These are phyloP conservation scores for Aspergillus fumigatus DNA, from an alignment of 2,329 filamentous ascomycete genomes.

Conservation along the genomic window DNA sequence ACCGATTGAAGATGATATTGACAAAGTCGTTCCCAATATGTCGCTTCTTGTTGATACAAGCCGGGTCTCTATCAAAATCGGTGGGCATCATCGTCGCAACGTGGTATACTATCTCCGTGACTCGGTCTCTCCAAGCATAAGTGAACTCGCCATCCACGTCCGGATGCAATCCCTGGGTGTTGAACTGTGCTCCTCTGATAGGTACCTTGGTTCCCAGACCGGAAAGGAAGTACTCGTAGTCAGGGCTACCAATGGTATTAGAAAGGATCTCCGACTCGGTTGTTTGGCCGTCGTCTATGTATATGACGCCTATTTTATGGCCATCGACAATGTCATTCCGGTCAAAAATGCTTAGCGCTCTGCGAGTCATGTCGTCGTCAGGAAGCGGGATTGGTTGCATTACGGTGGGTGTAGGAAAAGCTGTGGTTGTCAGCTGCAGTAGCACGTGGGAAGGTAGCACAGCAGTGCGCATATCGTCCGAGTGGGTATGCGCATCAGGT, in stretches of 20 bases:
- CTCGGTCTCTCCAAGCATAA: conserved; percentile 89
- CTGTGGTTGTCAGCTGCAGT: conserved; percentile 41
- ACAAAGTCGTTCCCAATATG: conserved; percentile 98
- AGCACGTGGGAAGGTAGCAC: conserved; percentile 45
- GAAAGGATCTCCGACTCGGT: conserved; percentile 78
- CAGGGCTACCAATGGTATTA: conserved; percentile 79
- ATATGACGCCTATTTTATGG: conserved; percentile 92
- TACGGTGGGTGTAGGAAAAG: conserved; percentile 43
- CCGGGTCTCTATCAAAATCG: conserved; percentile 68
- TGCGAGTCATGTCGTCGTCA: conserved; percentile 63
- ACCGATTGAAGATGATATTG: conserved; percentile 97
- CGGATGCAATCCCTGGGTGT: conserved; percentile 85
- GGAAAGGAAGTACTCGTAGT: conserved; percentile 81
- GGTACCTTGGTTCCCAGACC: conserved; percentile 76
- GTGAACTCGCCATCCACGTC: conserved; percentile 82
- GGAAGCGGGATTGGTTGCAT: conserved; percentile 73
- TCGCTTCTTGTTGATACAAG: conserved; percentile 79
- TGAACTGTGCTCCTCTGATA: conserved; percentile 79
- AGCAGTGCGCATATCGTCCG: conserved; percentile 36
- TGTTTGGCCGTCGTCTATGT: conserved; percentile 82
- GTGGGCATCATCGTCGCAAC: conserved; percentile 98
- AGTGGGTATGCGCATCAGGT: conserved; percentile 36
- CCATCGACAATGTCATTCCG: conserved; percentile 85
- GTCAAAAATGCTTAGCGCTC: conserved; percentile 79
- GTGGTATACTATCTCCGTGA: conserved; percentile 94